Evolutionary conservation across 768 basidiomycete genomes (phyloP), one percentile per base, ranked within the genome.

Genomic region (Boletellus emodensis): DNA sequence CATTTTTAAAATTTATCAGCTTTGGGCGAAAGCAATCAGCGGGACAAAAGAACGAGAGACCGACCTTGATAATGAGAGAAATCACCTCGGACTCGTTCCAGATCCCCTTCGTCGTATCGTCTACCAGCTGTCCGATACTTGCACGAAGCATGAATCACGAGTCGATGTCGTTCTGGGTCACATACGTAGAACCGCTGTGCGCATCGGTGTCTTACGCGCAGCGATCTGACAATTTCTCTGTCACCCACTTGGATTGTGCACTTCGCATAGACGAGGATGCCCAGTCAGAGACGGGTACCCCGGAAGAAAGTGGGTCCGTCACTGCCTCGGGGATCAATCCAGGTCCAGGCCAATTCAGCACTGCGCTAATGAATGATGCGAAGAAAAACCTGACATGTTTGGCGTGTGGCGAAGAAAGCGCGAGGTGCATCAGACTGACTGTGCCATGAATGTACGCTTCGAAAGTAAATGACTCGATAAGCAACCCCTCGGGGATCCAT

Each of bases 41-140:
- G 6, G 6, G n/a, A 6, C 5, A n/a, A 14, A 4, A 9, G 14
- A 7, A n/a, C 11, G 13, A 13, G 37, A 33, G 2, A 55, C 57
- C 11, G 44, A 70, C 70, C 59, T 61, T 67, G 63, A 67, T 44
- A 24, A 67, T 53, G 39, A 67, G 60, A 9, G 63, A 65, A n/a
- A 67, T 56, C 3, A 55, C 65, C 67, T 72, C 81, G 2, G 78
- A 80, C 53, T 78, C 75, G 61, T 79, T 80, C 79, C 78, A 80
- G 4, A 77, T 71, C 3, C 77, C 78, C 39, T 72, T 70, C 40
- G 40, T 48, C 18, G 76, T 71, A 51, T 81, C 79, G 1, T 79
- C 79, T 5, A 77, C 79, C 65, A 81, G 73, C 55, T 81, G 80
- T 5, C 80, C 78, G 17, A 82, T 78, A 9, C 80, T 63, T 51